Base-by-base conservation (phyloP, 2,329 filamentous ascomycete species). In the Colletotrichum tropicicola region DNA sequence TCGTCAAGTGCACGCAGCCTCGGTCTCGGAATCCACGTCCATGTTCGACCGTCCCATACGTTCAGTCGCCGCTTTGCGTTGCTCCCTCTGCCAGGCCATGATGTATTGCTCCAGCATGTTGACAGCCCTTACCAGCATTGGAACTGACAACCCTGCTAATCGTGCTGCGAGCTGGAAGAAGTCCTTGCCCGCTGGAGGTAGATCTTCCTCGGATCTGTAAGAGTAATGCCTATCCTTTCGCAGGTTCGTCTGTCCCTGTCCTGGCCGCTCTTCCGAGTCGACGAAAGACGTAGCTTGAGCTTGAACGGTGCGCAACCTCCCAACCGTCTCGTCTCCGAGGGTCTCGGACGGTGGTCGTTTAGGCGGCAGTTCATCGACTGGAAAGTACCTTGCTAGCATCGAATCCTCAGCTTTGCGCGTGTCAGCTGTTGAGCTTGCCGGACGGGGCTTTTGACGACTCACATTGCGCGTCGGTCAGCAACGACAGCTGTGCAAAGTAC, bases 401-500 rank as follows among this genome's bases (percentile, higher is more conserved):
- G 47, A 44, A 30, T 66, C 59, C 44, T 67, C 55, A 21, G 52
- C 62, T n/a, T n/a, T 66, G 23, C 17, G 19, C 7, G 15, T 15
- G 44, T 63, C 35, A 66, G 44, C 30, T n/a, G 13, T 44, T n/a
- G n/a, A n/a, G n/a, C 6, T 37, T 5, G 12, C 25, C 28, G 3
- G 4, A 3, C 12, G 70, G 2, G 77, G 60, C 30, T 74, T 73
- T 5, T 73, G 53, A 70, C 73, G 77, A 59, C 73, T 66, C 58
- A 81, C 79, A 75, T 49, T 67, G 75, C 30, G 69, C 70, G 37
- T 78, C 76, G 37, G 75, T 68, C 2, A 75, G 70, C 19, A 74
- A 74, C 13, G 73, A 65, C 12, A 81, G 65, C 17, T 78, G 71
- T 27, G 73, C 83, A 75, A 93, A 83, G 72, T 93, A 94, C 28